Evolutionary conservation across 176 grass and related monocot genomes (phyloP), one percentile per base, ranked within the genome.

Genomic region (Chrysopogon serrulatus): DNA sequence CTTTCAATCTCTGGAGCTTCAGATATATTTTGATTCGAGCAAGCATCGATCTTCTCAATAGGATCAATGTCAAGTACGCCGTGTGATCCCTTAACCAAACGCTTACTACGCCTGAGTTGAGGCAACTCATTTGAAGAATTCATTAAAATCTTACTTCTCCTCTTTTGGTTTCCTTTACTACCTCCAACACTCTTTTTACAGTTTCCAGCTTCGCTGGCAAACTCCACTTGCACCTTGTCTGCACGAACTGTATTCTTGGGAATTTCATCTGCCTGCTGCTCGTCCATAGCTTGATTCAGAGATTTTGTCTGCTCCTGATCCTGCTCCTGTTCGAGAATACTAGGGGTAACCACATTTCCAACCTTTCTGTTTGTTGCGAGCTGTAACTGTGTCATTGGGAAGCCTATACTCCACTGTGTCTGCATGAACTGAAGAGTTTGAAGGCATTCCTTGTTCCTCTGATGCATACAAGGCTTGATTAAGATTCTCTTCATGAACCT

Each of bases 71-170:
- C 82, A 76, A 41, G 71, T 59, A 61, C 32, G 40, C 63, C 40
- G 5, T 19, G 18, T n/a, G 64, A 70, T 54, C 51, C 72, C 34
- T 90, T 90, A 30, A n/a, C 44, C 43, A 82, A 42, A 64, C 83
- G 65, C 56, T 86, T 86, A 44, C 83, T 86, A 61, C 43, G 54
- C 65, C 83, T 86, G 49, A 86, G 65, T 71, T 72, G 83, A 81
- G 64, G 45, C 21, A 45, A 8, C 10, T 71, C 83, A 77, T 42
- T 90, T 65, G 78, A 63, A 72, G 65, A 45, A 82, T 42, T 77
- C 24, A 30, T 27, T 12, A 54, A 33, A 44, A 24, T 41, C 16
- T 71, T 82, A 39, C 6, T 71, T 90, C 76, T 79, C 30, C 76
- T 85, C 64, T 71, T 90, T 68, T 70, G 19, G 41, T 77, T 86